Base-by-base conservation (phyloP, 371 early-diverging fungal genomes). In the Parasitella parasitica region DNA sequence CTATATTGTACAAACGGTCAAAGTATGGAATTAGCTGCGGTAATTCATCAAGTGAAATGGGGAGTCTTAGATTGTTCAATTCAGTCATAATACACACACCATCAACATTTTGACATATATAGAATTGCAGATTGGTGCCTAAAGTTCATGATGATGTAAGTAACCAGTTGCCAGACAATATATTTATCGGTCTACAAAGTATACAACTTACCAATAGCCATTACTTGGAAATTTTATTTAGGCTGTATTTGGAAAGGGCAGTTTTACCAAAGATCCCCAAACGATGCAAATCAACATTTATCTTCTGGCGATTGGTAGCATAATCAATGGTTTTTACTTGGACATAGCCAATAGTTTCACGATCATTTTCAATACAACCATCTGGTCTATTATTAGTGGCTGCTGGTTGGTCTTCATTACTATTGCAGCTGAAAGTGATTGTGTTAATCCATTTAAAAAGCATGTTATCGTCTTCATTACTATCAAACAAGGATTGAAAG, bases 401-500 rank as follows among this genome's bases (percentile, higher is more conserved):
- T 59, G 52, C 30, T 51, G 39, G 22, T 18, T 52, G 51, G 12
- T 39, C 52, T n/a, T n/a, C n/a, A 39, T 59, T 30, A 38, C 15
- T 18, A 52, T 39, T 35, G 27, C 36, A 1, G 46, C 12, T 57
- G 27, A 58, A 58, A 49, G 48, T 36, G 30, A 39, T 59, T 16
- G 59, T 59, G 30, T 59, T 59, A 7, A 18, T 59, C 59, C 59
- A 59, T 59, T 59, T 59, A 26, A 59, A 59, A 38, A 59, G 50
- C 36, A 38, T 39, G 30, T 59, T 22, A n/a, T 49, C 50, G 50
- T 51, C 52, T 51, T 50, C 24, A 39, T n/a, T n/a, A n/a, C 59
- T 59, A 32, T 41, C 59, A 51, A 59, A 59, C 20, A 59, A 52
- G 52, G 51, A 39, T 59, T 39, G 59, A 18, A 52, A 51, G 52